Base-by-base conservation (phyloP, 106 monocot genomes). In the Acanthochlamys bracteata region DNA sequence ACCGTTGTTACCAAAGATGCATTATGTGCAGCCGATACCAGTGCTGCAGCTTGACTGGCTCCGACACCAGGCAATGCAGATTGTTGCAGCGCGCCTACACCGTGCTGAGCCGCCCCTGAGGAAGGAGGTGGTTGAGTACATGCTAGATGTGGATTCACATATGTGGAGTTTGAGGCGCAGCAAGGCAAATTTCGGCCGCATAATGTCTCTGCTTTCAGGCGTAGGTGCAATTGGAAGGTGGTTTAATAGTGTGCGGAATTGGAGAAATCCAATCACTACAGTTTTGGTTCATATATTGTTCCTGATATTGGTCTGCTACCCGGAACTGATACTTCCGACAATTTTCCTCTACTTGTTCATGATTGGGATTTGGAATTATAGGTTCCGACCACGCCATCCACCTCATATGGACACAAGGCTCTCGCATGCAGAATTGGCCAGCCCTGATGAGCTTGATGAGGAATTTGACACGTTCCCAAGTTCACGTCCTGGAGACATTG, bases 341-440 rank as follows among this genome's bases (percentile, higher is more conserved):
- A 39, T 60, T n/a, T 70, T 70, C 49, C 33, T 70, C 24, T 51
- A 13, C 46, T 60, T 70, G 70, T 70, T 39, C 51, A 49, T 53
- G 51, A 6, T 70, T 11, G 60, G 60, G 7, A 2, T 60, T 0
- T 70, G 70, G 70, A 70, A 52, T 46, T 70, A 70, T 20, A 59
- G 60, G n/a, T 60, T 52, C 11, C 21, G 70, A 26, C 60, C 60
- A 16, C 23, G 59, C 45, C 26, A 70, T 16, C 70, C 70, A 17
- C 70, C 70, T 21, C 70, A 70, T 20, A 60, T 70, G 70, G 70
- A 70, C 60, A 60, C 70, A 10, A 60, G 25, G 60, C 60, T 70
- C 7, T 70, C 70, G 0, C 25, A 61, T 20, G 70, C 70, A 7
- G 70, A 70, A 21, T 13, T 24, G 6, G 11, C 70, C 1, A 12